Evolutionary conservation across 768 basidiomycete genomes (phyloP).

Genomic region (Lyophyllum atratum): DNA sequence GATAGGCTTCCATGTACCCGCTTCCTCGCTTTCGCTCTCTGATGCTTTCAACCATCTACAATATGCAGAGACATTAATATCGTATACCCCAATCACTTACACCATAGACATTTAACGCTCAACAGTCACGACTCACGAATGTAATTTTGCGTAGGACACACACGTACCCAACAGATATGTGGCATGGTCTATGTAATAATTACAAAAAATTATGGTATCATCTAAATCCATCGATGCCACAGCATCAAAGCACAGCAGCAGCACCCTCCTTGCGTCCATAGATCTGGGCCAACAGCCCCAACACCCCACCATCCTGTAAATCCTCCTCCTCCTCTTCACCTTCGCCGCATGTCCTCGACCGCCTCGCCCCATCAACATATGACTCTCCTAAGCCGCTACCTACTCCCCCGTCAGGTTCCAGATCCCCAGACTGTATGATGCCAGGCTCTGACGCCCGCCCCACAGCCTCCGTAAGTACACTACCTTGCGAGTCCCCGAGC

Average conservation of each 20-base stretch:
- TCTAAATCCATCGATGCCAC: background rate
- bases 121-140: background rate
- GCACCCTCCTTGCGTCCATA: slow-evolving; percentile 65
- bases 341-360: slow-evolving; percentile 39
- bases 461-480: slow-evolving; percentile 27
- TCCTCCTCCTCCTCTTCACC: slow-evolving; percentile 67
- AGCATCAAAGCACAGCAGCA: slow-evolving; percentile 41
- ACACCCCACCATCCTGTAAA: slow-evolving; percentile 78
- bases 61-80: background rate
- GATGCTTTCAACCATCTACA: background rate
- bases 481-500: slow-evolving; percentile 76
- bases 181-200: background rate
- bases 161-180: background rate
- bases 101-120: background rate
- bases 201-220: slow-evolving; percentile 15
- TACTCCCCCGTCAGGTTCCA: slow-evolving; percentile 55
- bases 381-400: slow-evolving; percentile 68
- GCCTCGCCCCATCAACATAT: slow-evolving; percentile 70
- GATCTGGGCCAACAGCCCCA: slow-evolving; percentile 86
- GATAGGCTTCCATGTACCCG: slow-evolving; percentile 16
- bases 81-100: background rate
- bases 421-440: slow-evolving; percentile 45
- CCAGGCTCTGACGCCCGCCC: slow-evolving; percentile 10
- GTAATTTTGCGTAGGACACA: background rate
- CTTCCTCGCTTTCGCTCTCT: background rate